Percentiles rank a stretch among this genome's conserved stretches.
These are phyloP conservation scores for Candida quercuum DNA, from an alignment of 805 yeast genomes.

Conservation along the genomic window DNA sequence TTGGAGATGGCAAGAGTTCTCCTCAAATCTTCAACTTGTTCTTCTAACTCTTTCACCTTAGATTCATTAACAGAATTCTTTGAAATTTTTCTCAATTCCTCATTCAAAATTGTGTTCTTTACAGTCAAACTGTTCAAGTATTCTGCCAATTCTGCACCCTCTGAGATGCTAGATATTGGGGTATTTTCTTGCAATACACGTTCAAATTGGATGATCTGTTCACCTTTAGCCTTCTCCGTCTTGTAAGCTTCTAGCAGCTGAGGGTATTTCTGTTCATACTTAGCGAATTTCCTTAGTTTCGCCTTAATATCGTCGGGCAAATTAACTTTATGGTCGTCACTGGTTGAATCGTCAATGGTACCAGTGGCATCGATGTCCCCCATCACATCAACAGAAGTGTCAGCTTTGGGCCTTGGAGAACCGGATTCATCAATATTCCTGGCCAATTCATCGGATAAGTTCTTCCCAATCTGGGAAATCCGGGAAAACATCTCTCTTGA, in stretches of 20 bases:
- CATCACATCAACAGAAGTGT: no score
- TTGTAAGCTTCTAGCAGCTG: conserved; percentile 79
- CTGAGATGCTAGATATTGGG: conserved; percentile 71
- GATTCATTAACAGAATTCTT: conserved; percentile 10
- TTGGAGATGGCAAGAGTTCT: conserved; percentile 4
- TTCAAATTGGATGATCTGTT: conserved; percentile 59
- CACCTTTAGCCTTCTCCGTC: conserved; percentile 63
- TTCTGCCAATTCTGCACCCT: conserved; percentile 63
- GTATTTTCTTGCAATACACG: conserved; percentile 70
- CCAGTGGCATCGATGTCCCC: conserved; percentile 3
- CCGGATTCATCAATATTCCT: conserved; percentile 31
- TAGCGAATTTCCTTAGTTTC: conserved; percentile 68
- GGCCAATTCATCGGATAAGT: conserved; percentile 55
- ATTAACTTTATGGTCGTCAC: conserved; percentile 9
- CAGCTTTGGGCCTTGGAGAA: conserved; percentile 8
- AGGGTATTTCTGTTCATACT: conserved; percentile 91
- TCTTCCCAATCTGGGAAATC: conserved; percentile 58
- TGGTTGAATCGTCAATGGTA: conserved; percentile 2
- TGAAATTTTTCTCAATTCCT: conserved; percentile 49
- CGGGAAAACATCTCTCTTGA: conserved; percentile 17
- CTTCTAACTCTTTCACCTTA: conserved; percentile 8
- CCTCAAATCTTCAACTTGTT: conserved; percentile 7
- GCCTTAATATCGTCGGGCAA: conserved; percentile 53
- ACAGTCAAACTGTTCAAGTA: conserved; percentile 59
- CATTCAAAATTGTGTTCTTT: conserved; percentile 54